These are phyloP conservation scores for Yarrowia sp. DNA, from an alignment of 805 yeast species.

Conservation along the genomic window DNA sequence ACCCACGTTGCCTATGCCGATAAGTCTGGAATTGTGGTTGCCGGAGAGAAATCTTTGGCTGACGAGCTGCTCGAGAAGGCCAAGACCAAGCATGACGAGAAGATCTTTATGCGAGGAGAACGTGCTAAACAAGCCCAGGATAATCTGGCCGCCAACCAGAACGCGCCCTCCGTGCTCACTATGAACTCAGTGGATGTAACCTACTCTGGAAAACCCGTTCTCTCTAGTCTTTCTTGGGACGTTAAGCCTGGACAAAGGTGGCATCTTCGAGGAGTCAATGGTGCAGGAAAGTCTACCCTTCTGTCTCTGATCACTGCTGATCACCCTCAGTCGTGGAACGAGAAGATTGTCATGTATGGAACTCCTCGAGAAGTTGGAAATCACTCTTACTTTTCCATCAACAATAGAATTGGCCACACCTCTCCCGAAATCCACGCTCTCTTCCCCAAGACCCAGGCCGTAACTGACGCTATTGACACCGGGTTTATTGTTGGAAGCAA, in stretches of 20 bases:
- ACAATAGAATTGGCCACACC: constrained; percentile 74
- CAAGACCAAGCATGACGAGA: constrained; percentile 25
- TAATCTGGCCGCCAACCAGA: not conserved
- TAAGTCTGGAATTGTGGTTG: constrained; percentile 48
- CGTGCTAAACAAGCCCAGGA: constrained; percentile 1
- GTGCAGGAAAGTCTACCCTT: constrained; percentile 89
- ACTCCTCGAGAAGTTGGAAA: constrained; percentile 68
- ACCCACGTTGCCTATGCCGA: constrained; percentile 65
- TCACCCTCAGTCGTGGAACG: constrained; percentile 95
- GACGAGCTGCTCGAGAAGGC: constrained; percentile 29
- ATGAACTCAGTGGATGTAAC: constrained; percentile 61
- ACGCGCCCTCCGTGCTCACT: constrained; percentile 42
- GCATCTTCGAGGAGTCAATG: constrained; percentile 88
- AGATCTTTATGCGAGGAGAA: not conserved
- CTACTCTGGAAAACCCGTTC: constrained; percentile 59
- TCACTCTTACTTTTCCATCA: constrained; percentile 72
- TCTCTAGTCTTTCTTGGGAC: constrained; percentile 61
- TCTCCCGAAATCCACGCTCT: constrained; percentile 91
- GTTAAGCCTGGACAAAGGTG: constrained; percentile 73
- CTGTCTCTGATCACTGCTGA: constrained; percentile 84
- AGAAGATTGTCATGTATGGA: constrained; percentile 60
- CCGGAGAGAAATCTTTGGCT: constrained; percentile 43
- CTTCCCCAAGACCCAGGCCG: constrained; percentile 58
- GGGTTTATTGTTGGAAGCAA: constrained; percentile 72
- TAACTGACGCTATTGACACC: constrained; percentile 58